Evolutionary conservation across 345 rosid genomes (phyloP), one percentile per base, ranked within the genome.

Genomic region (Mangifera indica): DNA sequence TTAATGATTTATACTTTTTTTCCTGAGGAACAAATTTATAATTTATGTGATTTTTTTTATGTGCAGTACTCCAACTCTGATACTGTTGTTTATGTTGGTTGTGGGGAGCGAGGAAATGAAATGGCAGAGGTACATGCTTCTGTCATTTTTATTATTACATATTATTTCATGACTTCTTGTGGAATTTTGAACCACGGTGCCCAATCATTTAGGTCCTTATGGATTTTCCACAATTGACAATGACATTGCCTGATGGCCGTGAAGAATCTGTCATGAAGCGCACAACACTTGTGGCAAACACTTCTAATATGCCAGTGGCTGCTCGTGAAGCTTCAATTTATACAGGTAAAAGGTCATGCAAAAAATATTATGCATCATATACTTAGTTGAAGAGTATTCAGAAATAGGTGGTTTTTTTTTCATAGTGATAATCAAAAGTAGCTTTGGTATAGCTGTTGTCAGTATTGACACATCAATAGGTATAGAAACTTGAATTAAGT

Each of bases 241-340:
- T 96, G 99, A 93, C 99, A 55, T 79, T 96, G 81, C 97, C 98
- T 79, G 99, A 96, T 90, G 99, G 99, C 60, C 99, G 99, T 70
- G 99, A 96, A 84, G 99, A 96, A 83, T 96, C 99, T 81, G 99
- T 96, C 81, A 96, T 96, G 99, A 96, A 96, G 87, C 97, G 99
- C 25, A 96, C 98, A 32, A 96, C 97, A 42, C 93, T 96, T 77
- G 98, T 96, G 69, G 99, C 98, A 74, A 96, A 96, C 81, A 96
- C 99, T 76, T 96, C 99, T 78, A 96, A 91, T 84, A 96, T 96
- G 98, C 99, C 99, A 52, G 98, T 93, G 83, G 98, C 98, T 82
- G 97, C 99, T 77, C 94, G 99, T 74, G 99, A 96, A 82, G 99
- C 99, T 74, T 96, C 99, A 70, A 96, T 96, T 82, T 96, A 96